phyloP scores from a whole-genome alignment of 306 rosid species.

The Fagus crenata region DNA sequence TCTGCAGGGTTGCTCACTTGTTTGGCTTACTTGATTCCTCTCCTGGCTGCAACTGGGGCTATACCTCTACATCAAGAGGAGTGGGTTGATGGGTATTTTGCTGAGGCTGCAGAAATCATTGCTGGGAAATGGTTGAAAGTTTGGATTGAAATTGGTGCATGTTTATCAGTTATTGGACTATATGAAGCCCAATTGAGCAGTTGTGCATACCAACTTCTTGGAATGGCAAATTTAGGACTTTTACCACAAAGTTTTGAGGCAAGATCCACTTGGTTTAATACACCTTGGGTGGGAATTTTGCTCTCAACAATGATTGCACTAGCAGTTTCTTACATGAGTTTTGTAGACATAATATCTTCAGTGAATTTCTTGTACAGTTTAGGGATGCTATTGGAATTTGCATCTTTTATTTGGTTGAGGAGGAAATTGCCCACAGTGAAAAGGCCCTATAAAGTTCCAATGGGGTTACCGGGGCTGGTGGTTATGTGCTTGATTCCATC shows the following conservation, averaged over 20 bases:
- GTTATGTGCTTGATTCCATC: slow-evolving; percentile 74
- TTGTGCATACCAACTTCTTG: slow-evolving; percentile 69
- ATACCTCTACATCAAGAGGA: slow-evolving; percentile 42
- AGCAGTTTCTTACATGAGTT: slow-evolving; percentile 42
- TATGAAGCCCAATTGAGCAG: slow-evolving; percentile 80
- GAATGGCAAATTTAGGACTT: slow-evolving; percentile 76
- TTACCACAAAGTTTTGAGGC: slow-evolving; percentile 51
- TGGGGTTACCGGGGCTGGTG: slow-evolving; percentile 43
- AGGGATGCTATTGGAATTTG: slow-evolving; percentile 88
- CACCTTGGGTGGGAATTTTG: slow-evolving; percentile 85
- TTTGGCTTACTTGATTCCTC: slow-evolving; percentile 50
- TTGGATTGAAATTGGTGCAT: slow-evolving; percentile 77
- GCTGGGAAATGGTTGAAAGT: slow-evolving; percentile 74
- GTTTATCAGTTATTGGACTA: slow-evolving; percentile 58
- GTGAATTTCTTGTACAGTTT: slow-evolving; percentile 81
- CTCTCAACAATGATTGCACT: slow-evolving; percentile 53
- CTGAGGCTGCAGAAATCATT: slow-evolving; percentile 53
- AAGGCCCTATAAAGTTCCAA: slow-evolving; percentile 66
- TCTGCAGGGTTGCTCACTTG: slow-evolving; percentile 48
- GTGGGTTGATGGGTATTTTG: slow-evolving; percentile 58
- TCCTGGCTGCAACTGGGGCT: slow-evolving; percentile 54
- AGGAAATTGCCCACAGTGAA: slow-evolving; percentile 48
- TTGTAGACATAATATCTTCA: slow-evolving; percentile 58
- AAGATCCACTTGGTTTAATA: slow-evolving; percentile 61
- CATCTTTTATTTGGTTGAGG: slow-evolving; percentile 62